Base-by-base conservation (phyloP, 139 green algal species). In the Coelastrella sp. region DNA sequence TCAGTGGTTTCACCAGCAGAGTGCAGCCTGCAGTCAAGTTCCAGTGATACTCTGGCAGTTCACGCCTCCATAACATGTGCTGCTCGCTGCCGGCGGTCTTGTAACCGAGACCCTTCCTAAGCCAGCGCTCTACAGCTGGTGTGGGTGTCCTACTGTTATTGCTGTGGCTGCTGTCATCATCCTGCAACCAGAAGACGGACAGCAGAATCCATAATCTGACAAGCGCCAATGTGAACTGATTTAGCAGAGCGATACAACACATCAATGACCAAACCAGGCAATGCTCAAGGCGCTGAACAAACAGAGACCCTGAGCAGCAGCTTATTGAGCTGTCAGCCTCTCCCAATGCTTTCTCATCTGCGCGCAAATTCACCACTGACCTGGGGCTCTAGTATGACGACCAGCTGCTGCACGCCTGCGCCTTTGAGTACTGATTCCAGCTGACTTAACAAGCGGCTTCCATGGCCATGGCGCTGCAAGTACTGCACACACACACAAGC, bases 21-120 rank as follows among this genome's bases (percentile, higher is more conserved):
- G 17, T 73, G 20, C 65, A 86, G 54, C 65, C 78, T 54, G 19
- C 87, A 5, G 73, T 20, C 0, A 91, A 78, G 32, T 58, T 64
- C 66, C 54, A 81, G 87, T 91, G 77, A n/a, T 91, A 91, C 20
- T 91, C 87, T 3, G 87, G 77, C 77, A 87, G 32, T 32, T 91
- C 87, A 8, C 11, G 5, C 7, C 87, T 57, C 87, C 77, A 86
- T 64, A 74, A 58, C 77, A 91, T 65, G 4, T 64, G 10, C 87
- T 87, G 77, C 78, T 91, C 87, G 60, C 47, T 77, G 23, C 22
- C 16, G 11, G 73, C 76, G 5, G 11, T 5, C 7, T 16, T 47
- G 79, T 65, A 91, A 23, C 78, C 77, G 47, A 82, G 5, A 17
- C 78, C 64, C 16, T 19, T 80, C 85, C 20, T 75, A 7, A 91